A percentile compares a stretch with the other conserved stretches of the same genome.
phyloP scores from a whole-genome alignment of 2,329 filamentous ascomycete genomes.

The Ophiostoma sp. region DNA sequence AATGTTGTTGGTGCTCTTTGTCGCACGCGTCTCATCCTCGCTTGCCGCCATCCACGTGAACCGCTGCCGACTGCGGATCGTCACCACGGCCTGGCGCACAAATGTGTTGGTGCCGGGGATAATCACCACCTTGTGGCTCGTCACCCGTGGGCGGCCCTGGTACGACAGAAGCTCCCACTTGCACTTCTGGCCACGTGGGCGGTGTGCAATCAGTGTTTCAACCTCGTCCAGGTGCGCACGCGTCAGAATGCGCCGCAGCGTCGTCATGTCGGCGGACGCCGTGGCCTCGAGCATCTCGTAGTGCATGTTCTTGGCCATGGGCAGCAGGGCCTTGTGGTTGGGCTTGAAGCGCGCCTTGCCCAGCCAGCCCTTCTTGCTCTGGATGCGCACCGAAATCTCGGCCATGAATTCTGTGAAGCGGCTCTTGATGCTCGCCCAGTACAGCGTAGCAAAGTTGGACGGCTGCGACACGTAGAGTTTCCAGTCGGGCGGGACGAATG shows the following conservation, averaged over 20 bases:
- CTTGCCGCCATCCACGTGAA: conserved; percentile 37
- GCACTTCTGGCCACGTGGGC: conserved; percentile 42
- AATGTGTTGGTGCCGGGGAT: conserved; percentile 38
- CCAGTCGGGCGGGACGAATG: conserved; percentile 43
- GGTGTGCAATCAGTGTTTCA: conserved; percentile 47
- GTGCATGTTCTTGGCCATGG: conserved; percentile 56
- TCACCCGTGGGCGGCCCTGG: conserved; percentile 44
- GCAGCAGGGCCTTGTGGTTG: conserved; percentile 39
- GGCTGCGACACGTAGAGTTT: conserved; percentile 33
- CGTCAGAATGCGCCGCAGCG: conserved; percentile 49
- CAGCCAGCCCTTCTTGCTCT: conserved; percentile 43
- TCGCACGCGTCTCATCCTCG: background rate
- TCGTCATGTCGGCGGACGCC: conserved; percentile 50
- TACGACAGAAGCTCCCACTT: conserved; percentile 53
- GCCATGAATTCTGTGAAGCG: conserved; percentile 37
- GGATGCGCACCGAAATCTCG: conserved; percentile 39
- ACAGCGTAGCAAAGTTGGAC: conserved; percentile 34
- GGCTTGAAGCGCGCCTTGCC: conserved; percentile 42
- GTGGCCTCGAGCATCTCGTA: conserved; percentile 56
- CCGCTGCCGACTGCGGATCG: conserved; percentile 52
- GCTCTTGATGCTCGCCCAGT: conserved; percentile 35
- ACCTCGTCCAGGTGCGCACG: conserved; percentile 49
- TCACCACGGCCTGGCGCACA: conserved; percentile 52
- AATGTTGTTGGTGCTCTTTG: conserved; percentile 3
- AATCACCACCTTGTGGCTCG: conserved; percentile 50